These are phyloP conservation scores for Haplosporangium sp. DNA, from an alignment of 371 early-diverging fungal genomes.

Conservation along the genomic window DNA sequence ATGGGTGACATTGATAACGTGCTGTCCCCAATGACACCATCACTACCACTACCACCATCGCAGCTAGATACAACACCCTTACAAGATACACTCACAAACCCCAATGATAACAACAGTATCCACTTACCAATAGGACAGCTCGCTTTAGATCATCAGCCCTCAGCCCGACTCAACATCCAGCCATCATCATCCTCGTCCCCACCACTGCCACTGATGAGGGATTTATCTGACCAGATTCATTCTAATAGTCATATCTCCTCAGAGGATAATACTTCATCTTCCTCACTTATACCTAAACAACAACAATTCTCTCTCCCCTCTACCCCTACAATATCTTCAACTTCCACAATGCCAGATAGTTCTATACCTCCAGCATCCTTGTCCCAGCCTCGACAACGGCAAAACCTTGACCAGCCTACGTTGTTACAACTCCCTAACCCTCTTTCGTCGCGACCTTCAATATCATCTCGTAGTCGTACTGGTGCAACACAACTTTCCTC, in stretches of 20 bases:
- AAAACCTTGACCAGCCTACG: not conserved
- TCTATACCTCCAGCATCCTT: not conserved
- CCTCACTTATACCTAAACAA: not conserved
- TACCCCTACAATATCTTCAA: not conserved
- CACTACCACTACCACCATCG: too few relatives aligned
- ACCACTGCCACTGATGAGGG: not conserved
- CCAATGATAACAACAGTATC: not conserved
- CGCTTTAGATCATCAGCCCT: not conserved
- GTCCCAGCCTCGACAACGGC: not conserved
- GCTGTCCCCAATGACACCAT: too few relatives aligned
- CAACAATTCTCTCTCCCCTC: not conserved
- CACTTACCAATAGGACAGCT: not conserved
- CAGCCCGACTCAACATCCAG: too few relatives aligned
- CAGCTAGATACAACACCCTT: not conserved
- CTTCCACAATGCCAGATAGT: not conserved
- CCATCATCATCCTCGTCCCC: not conserved
- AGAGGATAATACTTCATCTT: not conserved
- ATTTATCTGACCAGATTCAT: too few relatives aligned
- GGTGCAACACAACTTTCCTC: slow-evolving; percentile 13
- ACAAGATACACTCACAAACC: not conserved
- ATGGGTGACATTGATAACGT: too few relatives aligned
- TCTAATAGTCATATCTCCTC: not conserved
- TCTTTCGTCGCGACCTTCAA: slow-evolving; percentile 9
- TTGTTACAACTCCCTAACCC: slow-evolving; percentile 5
- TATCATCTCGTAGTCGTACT: slow-evolving; percentile 2